Base-by-base conservation (phyloP, 208 protist species). In the Crithidia thermophila region DNA sequence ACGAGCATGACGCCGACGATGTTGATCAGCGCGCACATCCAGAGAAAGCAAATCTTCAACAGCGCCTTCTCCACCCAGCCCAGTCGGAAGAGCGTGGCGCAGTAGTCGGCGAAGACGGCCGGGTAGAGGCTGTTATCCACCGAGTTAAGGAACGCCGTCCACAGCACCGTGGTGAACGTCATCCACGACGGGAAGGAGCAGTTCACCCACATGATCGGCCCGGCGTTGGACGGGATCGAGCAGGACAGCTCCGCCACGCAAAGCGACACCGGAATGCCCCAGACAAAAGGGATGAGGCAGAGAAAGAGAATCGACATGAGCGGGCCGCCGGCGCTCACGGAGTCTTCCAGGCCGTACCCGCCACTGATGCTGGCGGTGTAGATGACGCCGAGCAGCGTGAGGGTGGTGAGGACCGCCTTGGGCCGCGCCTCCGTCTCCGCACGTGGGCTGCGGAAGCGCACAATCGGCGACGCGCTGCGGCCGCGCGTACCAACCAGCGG, bases 141-240 rank as follows among this genome's bases (percentile, higher is more conserved):
- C n/a, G 84, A 79, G 60, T 94, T 94, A 34, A 96, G 59, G 50
- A 94, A 82, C 2, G 84, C 75, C 2, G 88, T 94, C 87, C 91
- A 96, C 52, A 94, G 61, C 36, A 94, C 85, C 50, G 88, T 85
- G 18, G 70, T 85, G 72, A 94, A 92, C 21, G 88, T 94, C 63
- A 94, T 68, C 85, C 88, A 94, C 8, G 85, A 74, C 1, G 85
- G 73, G 56, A 94, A 94, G n/a, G 87, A 42, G 46, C 89, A 91
- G 81, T 96, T 96, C 14, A 96, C 86, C 89, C 91, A 96, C 91
- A 96, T 96, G 47, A 91, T 92, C 30, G 88, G 87, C 9, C 91
- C 91, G 14, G 91, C 91, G 60, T 96, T 96, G 27, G 87, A 94
- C 31, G 88, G 88, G 52, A 96, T 93, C 5, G 88, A 76, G 60